Base-by-base conservation (phyloP, 2,329 filamentous ascomycete species). In the Penicillium sp. region DNA sequence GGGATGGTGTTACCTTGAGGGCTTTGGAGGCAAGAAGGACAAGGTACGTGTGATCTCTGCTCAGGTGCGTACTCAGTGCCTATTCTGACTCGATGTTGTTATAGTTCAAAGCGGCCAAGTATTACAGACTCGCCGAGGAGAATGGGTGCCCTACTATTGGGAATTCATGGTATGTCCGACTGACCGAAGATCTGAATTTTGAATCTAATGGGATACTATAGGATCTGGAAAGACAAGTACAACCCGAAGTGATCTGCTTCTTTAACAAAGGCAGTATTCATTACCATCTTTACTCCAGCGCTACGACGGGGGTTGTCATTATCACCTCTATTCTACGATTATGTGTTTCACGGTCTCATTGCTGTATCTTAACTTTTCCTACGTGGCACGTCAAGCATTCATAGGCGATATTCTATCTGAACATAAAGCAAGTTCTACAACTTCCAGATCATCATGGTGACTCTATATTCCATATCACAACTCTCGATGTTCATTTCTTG, bases 211-310 rank as follows among this genome's bases (percentile, higher is more conserved):
- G 29, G 29, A n/a, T 45, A 47, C 49, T 40, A 48, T 54, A 96
- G 91, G 92, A 97, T 97, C 71, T 97, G 93, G 91, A 97, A 97
- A 74, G 92, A 96, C 61, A 97, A 97, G 78, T 97, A 97, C 78
- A 83, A 80, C 61, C 79, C 81, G 6, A 50, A 50, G 20, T 55
- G n/a, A 44, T 31, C 10, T 11, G 38, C 10, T 26, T 31, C 16
- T 16, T 4, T 11, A 35, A 50, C 20, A 16, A 34, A n/a, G 20
- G 10, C 24, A 18, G 18, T 18, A 13, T 14, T 6, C 16, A 22
- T 29, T 37, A 20, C 2, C 2, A 9, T 43, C 11, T 38, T 9
- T 5, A 34, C 26, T 10, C 9, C 9, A 29, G 26, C 2, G 9
- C 26, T 10, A 47, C 34, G 18, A 47, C 39, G 9, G 16, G 6